Evolutionary conservation across 345 rosid genomes (phyloP), one percentile per base, ranked within the genome.

Genomic region (Nephelium lappaceum): DNA sequence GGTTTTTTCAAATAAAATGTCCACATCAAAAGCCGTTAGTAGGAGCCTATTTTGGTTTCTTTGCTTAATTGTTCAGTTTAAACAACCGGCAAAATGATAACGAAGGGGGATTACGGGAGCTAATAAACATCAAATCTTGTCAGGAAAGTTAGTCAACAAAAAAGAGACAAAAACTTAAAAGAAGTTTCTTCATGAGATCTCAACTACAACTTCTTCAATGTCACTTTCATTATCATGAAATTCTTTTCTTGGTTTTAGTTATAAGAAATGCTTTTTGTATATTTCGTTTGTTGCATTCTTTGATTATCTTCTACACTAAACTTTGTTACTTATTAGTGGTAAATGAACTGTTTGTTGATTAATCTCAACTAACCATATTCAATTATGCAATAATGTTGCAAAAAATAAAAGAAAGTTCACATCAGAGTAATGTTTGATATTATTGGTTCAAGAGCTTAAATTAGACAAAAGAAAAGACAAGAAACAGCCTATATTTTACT

Each of bases 61-160:
- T 62, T 19, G 24, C 11, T 60, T 60, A 60, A 60, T 4, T 19
- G 25, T 76, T 73, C 74, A 60, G 83, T 39, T 83, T 77, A 80
- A 87, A 67, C 89, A 78, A 90, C 87, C 91, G 66, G 81, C 88
- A 81, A 68, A 60, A 84, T 81, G 61, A 81, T 76, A 41, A 47
- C 18, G 3, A 18, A 36, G 11, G 15, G 64, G 16, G 24, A 7
- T 47, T 12, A 31, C 31, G 53, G 36, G 49, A 64, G 42, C 64
- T 21, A 3, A 57, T 63, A 11, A 19, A 69, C 11, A 24, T 23
- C 25, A 57, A 71, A 69, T 76, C 86, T 84, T 84, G 62, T 45
- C 60, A 83, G 78, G 77, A 83, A 89, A 86, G 87, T 57, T 64
- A 74, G 24, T 19, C 14, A 73, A 60, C 11, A 25, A 55, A 11